A percentile compares a stretch with the other conserved stretches of the same genome.
phyloP scores from a whole-genome alignment of 495 filamentous ascomycete species.

The Xylaria palmicola region DNA sequence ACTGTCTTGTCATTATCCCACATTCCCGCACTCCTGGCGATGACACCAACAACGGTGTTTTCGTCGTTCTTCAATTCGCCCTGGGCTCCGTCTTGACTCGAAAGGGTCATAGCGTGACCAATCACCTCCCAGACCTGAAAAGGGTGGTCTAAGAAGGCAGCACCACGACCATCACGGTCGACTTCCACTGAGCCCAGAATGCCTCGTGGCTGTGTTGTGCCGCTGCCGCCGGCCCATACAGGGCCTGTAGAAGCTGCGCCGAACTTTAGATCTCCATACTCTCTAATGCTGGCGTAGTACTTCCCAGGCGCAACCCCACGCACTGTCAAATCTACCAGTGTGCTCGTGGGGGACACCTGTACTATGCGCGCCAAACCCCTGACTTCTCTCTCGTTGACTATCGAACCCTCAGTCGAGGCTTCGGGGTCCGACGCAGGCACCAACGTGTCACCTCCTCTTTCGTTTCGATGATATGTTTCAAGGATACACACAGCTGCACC shows the following conservation, averaged over 20 bases:
- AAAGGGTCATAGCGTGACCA: slow-evolving; percentile 83
- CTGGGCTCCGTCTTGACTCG: slow-evolving; percentile 53
- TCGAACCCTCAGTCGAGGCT: slow-evolving; percentile 50
- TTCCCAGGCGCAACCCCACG: slow-evolving; percentile 78
- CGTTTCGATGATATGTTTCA: slow-evolving; percentile 68
- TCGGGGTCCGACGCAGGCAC: slow-evolving; percentile 28
- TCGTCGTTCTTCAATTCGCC: slow-evolving; percentile 63
- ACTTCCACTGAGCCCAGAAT: slow-evolving; percentile 73
- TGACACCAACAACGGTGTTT: slow-evolving; percentile 85
- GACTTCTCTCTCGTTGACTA: slow-evolving; percentile 46
- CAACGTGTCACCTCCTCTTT: slow-evolving; percentile 28
- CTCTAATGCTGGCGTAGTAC: slow-evolving; percentile 80
- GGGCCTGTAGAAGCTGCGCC: slow-evolving; percentile 79
- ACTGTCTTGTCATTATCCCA: slow-evolving; percentile 99
- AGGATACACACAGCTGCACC: slow-evolving; percentile 95
- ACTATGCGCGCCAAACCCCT: slow-evolving; percentile 80
- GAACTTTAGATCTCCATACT: slow-evolving; percentile 84
- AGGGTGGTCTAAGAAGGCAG: slow-evolving; percentile 73
- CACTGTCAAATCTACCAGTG: slow-evolving; percentile 83
- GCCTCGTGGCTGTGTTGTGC: slow-evolving; percentile 54
- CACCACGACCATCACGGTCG: slow-evolving; percentile 64
- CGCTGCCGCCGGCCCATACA: slow-evolving; percentile 61
- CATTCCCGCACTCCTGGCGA: slow-evolving; percentile 89
- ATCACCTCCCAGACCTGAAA: slow-evolving; percentile 95
- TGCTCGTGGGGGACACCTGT: slow-evolving; percentile 70